A percentile compares a stretch with the other conserved stretches of the same genome.
These are phyloP conservation scores for Neospermospora avenae DNA, from an alignment of 2,329 filamentous ascomycete genomes.

Conservation along the genomic window DNA sequence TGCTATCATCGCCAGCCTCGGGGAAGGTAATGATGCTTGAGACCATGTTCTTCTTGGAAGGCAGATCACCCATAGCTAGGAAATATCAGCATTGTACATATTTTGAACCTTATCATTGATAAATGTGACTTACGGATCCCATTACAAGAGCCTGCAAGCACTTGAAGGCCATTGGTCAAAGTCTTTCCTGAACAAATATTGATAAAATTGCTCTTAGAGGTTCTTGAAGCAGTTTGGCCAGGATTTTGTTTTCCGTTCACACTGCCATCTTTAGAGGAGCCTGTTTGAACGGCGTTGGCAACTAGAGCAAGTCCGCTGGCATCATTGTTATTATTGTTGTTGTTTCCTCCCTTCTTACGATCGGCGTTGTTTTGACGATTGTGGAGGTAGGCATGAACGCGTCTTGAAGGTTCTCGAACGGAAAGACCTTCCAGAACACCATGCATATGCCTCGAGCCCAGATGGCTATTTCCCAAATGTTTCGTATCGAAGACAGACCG, in stretches of 20 bases:
- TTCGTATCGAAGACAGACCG: slow-evolving; percentile 19
- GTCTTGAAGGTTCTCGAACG: slow-evolving; percentile 1
- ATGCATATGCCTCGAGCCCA: slow-evolving; percentile 15
- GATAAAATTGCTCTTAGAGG: slow-evolving; percentile 36
- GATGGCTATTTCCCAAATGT: background rate
- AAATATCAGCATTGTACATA: slow-evolving; percentile 7
- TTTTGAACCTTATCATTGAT: background rate
- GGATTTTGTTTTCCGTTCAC: slow-evolving; percentile 23
- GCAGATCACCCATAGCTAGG: slow-evolving; percentile 37
- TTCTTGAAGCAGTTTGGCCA: slow-evolving; percentile 29
- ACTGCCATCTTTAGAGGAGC: slow-evolving; percentile 31
- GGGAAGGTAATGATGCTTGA: slow-evolving; percentile 32
- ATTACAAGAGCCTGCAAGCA: slow-evolving; percentile 59
- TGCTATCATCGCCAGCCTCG: slow-evolving; percentile 13
- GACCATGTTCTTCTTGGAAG: slow-evolving; percentile 34
- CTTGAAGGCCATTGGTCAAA: slow-evolving; percentile 59
- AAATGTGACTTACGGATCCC: slow-evolving; percentile 33
- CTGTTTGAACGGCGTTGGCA: slow-evolving; percentile 30
- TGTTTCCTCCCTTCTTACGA: no score
- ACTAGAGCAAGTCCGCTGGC: slow-evolving; percentile 23
- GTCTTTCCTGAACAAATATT: slow-evolving; percentile 37
- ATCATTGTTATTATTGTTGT: slow-evolving; percentile 1
- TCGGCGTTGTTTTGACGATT: background rate
- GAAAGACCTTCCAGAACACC: background rate
- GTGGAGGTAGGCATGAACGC: background rate